Base-by-base conservation (phyloP, 1,139 yeast genomes). In the Pneumocystis jirovecii region DNA sequence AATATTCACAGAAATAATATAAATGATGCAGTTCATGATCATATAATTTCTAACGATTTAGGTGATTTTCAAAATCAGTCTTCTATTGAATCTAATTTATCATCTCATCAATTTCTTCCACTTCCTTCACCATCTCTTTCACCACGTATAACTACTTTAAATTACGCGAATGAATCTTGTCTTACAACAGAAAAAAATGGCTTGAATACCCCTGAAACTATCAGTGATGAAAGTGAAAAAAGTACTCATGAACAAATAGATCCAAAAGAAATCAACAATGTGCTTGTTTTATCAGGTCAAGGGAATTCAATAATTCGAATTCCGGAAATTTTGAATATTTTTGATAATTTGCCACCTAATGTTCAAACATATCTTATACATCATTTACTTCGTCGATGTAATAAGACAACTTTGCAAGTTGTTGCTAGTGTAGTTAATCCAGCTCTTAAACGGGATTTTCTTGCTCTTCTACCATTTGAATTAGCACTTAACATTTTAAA, bases 391-490 rank as follows among this genome's bases (percentile, higher is more conserved):
- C 85, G 85, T 66, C 80, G 81, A 62, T 81, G 87, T 65, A 83
- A 86, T 70, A 80, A 96, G 66, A 76, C 83, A 17, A 82, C 90
- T 4, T 78, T 93, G 63, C 86, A 95, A 65, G 81, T 87, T 45
- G 76, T 93, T 65, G 81, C 83, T 56, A 82, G 83, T 29, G 73
- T 83, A 12, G 80, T 93, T 29, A 81, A 82, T 63, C 78, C 79
- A 50, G 82, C 86, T 25, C 80, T 93, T 72, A 82, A 83, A 70
- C 81, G 95, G 70, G 97, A 93, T 73, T 76, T 93, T 61, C 74
- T 93, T 17, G 75, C 84, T 31, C 78, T 81, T 65, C 76, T 93
- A 35, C 98, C 99, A 0, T 73, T 83, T 2, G 97, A 93, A 73
- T 79, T 93, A n/a, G 76, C 90, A 1, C 78, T 82, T 70, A 81